Evolutionary conservation across 768 basidiomycete genomes (phyloP).

Genomic region (Austroboletus eburneus): DNA sequence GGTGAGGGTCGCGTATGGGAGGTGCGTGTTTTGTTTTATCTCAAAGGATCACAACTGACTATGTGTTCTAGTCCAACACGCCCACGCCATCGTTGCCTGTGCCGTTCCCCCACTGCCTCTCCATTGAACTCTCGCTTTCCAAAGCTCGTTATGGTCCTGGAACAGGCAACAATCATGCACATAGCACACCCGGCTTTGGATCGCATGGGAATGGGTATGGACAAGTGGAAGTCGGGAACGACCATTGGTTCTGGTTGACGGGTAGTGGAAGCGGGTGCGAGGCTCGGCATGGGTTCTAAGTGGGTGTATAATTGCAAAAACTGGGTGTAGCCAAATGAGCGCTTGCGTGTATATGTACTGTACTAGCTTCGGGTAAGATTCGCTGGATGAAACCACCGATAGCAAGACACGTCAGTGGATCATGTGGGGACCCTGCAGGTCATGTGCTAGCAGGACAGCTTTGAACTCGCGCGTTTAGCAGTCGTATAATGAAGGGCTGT

Average conservation of each 20-base stretch:
- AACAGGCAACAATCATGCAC: conserved; percentile 7
- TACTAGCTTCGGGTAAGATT: too few relatives aligned
- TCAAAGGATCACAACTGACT: too few relatives aligned
- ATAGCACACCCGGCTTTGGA: conserved; percentile 16
- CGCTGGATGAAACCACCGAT: too few relatives aligned
- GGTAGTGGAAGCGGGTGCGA: conserved; percentile 10
- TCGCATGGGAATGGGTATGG: conserved; percentile 12
- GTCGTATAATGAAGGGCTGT: too few relatives aligned
- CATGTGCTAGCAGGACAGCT: too few relatives aligned
- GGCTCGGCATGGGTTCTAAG: conserved; percentile 1
- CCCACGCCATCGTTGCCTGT: conserved; percentile 7
- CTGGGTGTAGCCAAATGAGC: too few relatives aligned
- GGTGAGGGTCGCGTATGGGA: conserved; percentile 52
- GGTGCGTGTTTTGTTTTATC: conserved; percentile 40
- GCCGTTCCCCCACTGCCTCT: conserved; percentile 2
- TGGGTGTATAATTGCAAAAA: too few relatives aligned
- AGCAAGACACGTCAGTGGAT: too few relatives aligned
- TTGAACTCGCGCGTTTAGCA: too few relatives aligned
- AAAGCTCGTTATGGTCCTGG: conserved; percentile 13
- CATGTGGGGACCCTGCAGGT: too few relatives aligned
- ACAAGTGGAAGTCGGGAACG: conserved; percentile 15
- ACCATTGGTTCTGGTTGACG: conserved; percentile 25
- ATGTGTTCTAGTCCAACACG: conserved; percentile 10
- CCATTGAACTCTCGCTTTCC: conserved; percentile 13
- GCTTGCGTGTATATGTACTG: too few relatives aligned